Base-by-base conservation (phyloP, 805 yeast species). In the Hemisphaericaspora nanyangensis region DNA sequence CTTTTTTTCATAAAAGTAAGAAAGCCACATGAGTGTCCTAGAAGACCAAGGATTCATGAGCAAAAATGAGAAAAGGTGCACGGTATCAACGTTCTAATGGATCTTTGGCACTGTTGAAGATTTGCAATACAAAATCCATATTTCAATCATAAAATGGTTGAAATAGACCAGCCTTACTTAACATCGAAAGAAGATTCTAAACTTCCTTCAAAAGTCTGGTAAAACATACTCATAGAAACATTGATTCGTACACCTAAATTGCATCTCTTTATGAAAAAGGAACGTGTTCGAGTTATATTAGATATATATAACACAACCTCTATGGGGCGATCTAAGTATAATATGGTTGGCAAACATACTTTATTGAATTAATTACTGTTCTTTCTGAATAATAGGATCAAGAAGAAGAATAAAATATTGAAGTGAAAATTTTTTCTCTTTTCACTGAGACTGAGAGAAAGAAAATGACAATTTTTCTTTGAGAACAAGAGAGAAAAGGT, bases 11-110 rank as follows among this genome's bases (percentile, higher is more conserved):
- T 39, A 31, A 39, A 38, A 33, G 5, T 34, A 35, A 38, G 32
- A 48, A 47, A 46, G 62, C 61, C 63, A 45, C 65, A 62, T 63
- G 70, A 64, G 69, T 63, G 68, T 64, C 68, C 64, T 34, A 33
- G 41, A 43, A 49, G 32, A 34, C 35, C 24, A 22, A 13, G 65
- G 67, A 62, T 51, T 62, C 68, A 61, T 54, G 65, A 59, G 63
- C 61, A 17, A 20, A 10, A 18, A 29, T 31, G 11, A 34, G 25
- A 17, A 26, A 49, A 31, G 13, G 44, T 42, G 35, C 39, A 43
- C 50, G 58, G 63, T 61, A 52, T 61, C 61, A 44, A 37, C 26
- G 35, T 40, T 52, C 62, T 54, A 60, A 29, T 31, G 37, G 22
- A 18, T 10, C 17, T 6, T 20, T 29, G 26, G 7, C 11, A 11